Evolutionary conservation across 1,284 basidiomycete species (phyloP).

Genomic region (Marasmius sp.): DNA sequence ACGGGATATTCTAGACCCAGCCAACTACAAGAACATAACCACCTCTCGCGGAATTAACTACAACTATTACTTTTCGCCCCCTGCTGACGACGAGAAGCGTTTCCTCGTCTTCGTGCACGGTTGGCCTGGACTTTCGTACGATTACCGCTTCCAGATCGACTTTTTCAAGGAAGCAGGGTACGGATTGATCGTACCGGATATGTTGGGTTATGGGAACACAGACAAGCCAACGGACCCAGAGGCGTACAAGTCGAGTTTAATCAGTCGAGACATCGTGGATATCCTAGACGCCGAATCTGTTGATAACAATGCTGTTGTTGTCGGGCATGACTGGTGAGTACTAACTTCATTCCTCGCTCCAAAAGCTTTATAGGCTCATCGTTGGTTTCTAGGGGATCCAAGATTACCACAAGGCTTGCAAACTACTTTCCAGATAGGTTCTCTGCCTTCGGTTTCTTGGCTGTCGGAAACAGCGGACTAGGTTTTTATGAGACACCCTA

Average conservation of each 20-base stretch:
- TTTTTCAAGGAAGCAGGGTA: slow-evolving; percentile 37
- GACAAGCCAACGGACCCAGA: slow-evolving; percentile 34
- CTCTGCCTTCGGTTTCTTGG: slow-evolving; percentile 40
- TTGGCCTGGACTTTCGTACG: slow-evolving; percentile 42
- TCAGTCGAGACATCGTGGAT: no score
- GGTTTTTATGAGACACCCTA: not conserved
- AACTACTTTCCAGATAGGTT: slow-evolving; percentile 39
- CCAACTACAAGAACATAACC: no score
- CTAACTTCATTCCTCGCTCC: no score
- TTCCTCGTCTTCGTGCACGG: slow-evolving; percentile 11
- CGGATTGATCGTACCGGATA: slow-evolving; percentile 40
- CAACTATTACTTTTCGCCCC: no score
- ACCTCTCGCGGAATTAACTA: no score
- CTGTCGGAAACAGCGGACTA: slow-evolving; percentile 38
- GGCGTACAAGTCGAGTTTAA: slow-evolving; percentile 23
- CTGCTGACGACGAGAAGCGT: no score
- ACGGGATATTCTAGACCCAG: no score
- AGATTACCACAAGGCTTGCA: slow-evolving; percentile 30
- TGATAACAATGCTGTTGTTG: slow-evolving; percentile 31
- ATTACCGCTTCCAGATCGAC: slow-evolving; percentile 44
- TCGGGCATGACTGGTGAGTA: slow-evolving; percentile 51
- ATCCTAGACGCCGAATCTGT: slow-evolving; percentile 41
- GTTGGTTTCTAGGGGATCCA: not conserved
- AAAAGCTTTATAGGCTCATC: not conserved
- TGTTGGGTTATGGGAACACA: slow-evolving; percentile 42